Evolutionary conservation across 2,329 filamentous ascomycete species (phyloP), one percentile per base, ranked within the genome.

Genomic region (Paecilomyces fulvus): DNA sequence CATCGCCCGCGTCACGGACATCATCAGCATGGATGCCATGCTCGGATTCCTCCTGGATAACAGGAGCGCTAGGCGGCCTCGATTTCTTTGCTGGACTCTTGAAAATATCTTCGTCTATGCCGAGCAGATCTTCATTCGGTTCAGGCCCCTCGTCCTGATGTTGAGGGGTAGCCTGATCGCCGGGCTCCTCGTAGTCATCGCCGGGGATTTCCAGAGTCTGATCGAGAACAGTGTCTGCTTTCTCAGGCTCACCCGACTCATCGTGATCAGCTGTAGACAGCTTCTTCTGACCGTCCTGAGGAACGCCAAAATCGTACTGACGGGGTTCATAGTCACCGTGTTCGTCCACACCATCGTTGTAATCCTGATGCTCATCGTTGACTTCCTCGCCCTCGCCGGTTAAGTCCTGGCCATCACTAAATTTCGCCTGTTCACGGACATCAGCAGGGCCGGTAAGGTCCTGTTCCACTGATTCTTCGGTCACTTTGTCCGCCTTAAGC

Each of bases 31-130:
- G 61, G 9, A 23, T 51, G 28, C 62, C 54, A 20, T 63, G 49
- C 60, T 54, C 56, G 57, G 10, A 56, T 51, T 17, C 64, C 58
- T 30, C 54, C 57, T 51, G 54, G 43, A 37, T 56, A 55, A 31
- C 61, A 56, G 21, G 28, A 7, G 21, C 48, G 46, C 30, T 12
- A 30, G 37, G 10, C 8, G 23, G n/a, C 3, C 54, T 46, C 28
- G 46, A 37, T 43, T 57, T 55, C 54, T 64, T 59, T 23, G 57
- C 55, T 51, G 63, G 62, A 30, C 61, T 70, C 33, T 68, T 65
- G 57, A 71, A 63, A 14, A 69, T 50, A 49, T 71, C 70, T 54
- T 70, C 70, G 56, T 67, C 62, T 54, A 67, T 64, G 54, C 63
- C 70, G 51, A 71, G 64, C 52, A 69, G 57, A 56, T 70, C 64